Conservation (phyloP, 768 basidiomycete genomes). For the Thelephora ganbajun region DNA sequence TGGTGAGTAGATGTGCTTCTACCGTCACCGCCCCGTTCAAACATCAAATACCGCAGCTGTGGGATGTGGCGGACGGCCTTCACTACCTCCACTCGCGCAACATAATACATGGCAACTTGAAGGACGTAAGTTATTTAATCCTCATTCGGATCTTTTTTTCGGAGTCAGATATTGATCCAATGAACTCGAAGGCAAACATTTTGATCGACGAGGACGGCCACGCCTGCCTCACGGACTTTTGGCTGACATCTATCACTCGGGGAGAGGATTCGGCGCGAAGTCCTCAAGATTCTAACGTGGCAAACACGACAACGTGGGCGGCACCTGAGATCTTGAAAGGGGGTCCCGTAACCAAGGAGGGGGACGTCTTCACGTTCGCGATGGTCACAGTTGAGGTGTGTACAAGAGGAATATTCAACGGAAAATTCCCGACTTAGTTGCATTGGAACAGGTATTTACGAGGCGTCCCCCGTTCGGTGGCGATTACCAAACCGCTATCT, state of each 20-base stretch:
- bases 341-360: slow-evolving; percentile 1
- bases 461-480: neutral
- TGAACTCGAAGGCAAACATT: slow-evolving; percentile 9
- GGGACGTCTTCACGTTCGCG: slow-evolving; percentile 11
- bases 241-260: slow-evolving; percentile 6
- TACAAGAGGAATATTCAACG: neutral
- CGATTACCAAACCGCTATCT: neutral
- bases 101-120: too few relatives aligned
- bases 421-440: neutral
- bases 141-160: too few relatives aligned
- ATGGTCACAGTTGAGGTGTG: slow-evolving; percentile 8
- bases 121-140: too few relatives aligned
- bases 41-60: too few relatives aligned
- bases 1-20: slow-evolving; percentile 2
- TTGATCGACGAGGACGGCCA: slow-evolving; percentile 8
- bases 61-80: too few relatives aligned
- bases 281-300: slow-evolving; percentile 5
- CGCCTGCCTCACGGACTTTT: slow-evolving; percentile 13
- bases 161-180: too few relatives aligned
- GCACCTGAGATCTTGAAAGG: neutral
- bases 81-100: too few relatives aligned
- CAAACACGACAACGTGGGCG: neutral
- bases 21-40: too few relatives aligned
- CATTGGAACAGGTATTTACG: neutral
- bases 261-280: too few relatives aligned